Percentiles rank a stretch among this genome's conserved stretches.
These are phyloP conservation scores for Rosa lucieae DNA, from an alignment of 306 rosid genomes.

Conservation along the genomic window DNA sequence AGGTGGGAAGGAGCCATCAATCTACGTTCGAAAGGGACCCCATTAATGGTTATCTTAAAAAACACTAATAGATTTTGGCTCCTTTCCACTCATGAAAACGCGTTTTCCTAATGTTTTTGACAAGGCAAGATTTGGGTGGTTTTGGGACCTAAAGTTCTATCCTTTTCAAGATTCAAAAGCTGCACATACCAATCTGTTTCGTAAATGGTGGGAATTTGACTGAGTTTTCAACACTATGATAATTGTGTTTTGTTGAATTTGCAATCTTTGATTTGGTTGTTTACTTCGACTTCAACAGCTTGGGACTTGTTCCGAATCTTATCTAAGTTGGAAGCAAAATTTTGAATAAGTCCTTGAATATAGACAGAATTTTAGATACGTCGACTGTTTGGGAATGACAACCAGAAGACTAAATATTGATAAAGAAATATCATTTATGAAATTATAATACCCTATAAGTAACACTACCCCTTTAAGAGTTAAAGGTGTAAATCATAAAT, in stretches of 20 bases:
- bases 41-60: background rate
- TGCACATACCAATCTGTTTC: background rate
- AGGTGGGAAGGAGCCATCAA: background rate
- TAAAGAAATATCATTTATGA: background rate
- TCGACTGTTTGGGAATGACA: background rate
- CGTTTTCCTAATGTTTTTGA: slow-evolving; percentile 11
- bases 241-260: background rate
- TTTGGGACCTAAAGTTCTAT: background rate
- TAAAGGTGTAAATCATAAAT: background rate
- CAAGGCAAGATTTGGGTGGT: background rate
- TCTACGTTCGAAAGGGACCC: slow-evolving; percentile 8
- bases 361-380: background rate
- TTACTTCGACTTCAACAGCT: background rate
- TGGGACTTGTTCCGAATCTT: background rate
- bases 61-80: background rate
- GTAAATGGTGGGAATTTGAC: background rate
- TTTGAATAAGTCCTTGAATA: background rate
- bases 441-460: background rate
- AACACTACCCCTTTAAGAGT: background rate
- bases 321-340: background rate
- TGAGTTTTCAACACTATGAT: background rate
- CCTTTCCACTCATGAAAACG: slow-evolving; percentile 12
- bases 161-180: background rate
- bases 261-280: background rate
- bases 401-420: background rate